Evolutionary conservation across 352 stramenopile species (phyloP), one percentile per base, ranked within the genome.

Genomic region (Pythium rhizo-oryzae): DNA sequence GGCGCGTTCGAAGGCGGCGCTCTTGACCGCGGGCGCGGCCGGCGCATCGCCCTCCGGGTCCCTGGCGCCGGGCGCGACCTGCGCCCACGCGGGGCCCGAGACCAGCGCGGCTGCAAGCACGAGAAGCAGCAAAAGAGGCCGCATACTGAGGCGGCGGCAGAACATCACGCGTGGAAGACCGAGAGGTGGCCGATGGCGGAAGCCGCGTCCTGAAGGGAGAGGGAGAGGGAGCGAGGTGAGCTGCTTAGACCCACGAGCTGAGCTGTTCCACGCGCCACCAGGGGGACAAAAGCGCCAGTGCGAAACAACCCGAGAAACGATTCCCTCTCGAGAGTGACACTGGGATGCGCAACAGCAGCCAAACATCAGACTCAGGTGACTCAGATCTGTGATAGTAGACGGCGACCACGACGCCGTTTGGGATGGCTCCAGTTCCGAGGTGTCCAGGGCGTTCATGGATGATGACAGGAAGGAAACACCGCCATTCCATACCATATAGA

Each of bases 1-100:
- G 1, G 84, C 85, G 57, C 78, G 82, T 21, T 86, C 80, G 41
- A 93, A 93, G 37, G 79, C 84, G 7, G 74, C 74, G 47, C 73
- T 66, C 19, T 67, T 69, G 49, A 74, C 58, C n/a, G 59, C 39
- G 5, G 72, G 56, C 0, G 49, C 43, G 44, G 5, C 56, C 56
- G 46, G 73, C 67, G 60, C 56, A 23, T 54, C 47, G 21, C 11
- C 56, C 2, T 47, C 41, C 41, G 41, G 41, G 23, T 53, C 50
- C 15, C 57, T 47, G 7, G 15, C 37, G 35, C 43, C 46, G 0
- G 68, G 59, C 8, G 59, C 46, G 5, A 67, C 63, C 67, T 80
- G 78, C 15, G 75, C 58, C 21, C 37, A 21, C 46, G 59, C 43
- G 39, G 41, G 25, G 23, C 23, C 62, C 33, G 65, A 53, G 12